These are phyloP conservation scores for Candida taoyuanica DNA, from an alignment of 805 yeast genomes.

Conservation along the genomic window DNA sequence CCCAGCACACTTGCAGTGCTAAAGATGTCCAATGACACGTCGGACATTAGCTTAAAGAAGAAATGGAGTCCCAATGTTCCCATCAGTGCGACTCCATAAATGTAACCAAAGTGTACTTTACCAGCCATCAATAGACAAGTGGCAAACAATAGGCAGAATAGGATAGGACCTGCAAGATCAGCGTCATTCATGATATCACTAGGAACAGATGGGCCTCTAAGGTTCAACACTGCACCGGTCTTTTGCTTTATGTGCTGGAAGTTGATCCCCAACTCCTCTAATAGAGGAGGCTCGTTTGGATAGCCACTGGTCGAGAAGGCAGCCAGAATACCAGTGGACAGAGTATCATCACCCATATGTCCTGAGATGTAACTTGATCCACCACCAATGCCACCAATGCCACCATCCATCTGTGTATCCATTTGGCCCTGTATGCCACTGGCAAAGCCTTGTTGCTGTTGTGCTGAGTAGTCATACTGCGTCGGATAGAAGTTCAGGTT, in stretches of 20 bases:
- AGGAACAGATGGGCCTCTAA: slow-evolving; percentile 50
- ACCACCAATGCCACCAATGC: background rate
- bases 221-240: slow-evolving; percentile 82
- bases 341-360: slow-evolving; percentile 31
- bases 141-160: slow-evolving; percentile 86
- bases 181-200: slow-evolving; percentile 81
- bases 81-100: slow-evolving; percentile 91
- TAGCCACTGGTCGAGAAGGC: slow-evolving; percentile 93
- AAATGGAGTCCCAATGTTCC: slow-evolving; percentile 84
- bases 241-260: slow-evolving; percentile 81
- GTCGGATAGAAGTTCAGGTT: slow-evolving; percentile 29
- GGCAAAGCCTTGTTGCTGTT: slow-evolving; percentile 2
- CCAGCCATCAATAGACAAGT: slow-evolving; percentile 79
- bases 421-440: slow-evolving; percentile 30
- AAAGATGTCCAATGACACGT: slow-evolving; percentile 42
- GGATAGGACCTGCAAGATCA: slow-evolving; percentile 91
- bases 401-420: slow-evolving; percentile 8
- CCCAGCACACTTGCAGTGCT: slow-evolving; percentile 91
- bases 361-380: slow-evolving; percentile 17
- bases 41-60: slow-evolving; percentile 84
- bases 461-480: slow-evolving; percentile 22
- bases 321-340: slow-evolving; percentile 76
- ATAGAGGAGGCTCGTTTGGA: slow-evolving; percentile 88
- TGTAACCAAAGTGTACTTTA: slow-evolving; percentile 93
- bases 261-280: slow-evolving; percentile 92